A percentile compares a stretch with the other conserved stretches of the same genome.
Evolutionary conservation across 768 basidiomycete species (phyloP).

Genomic region (Tubosaeta sp.): DNA sequence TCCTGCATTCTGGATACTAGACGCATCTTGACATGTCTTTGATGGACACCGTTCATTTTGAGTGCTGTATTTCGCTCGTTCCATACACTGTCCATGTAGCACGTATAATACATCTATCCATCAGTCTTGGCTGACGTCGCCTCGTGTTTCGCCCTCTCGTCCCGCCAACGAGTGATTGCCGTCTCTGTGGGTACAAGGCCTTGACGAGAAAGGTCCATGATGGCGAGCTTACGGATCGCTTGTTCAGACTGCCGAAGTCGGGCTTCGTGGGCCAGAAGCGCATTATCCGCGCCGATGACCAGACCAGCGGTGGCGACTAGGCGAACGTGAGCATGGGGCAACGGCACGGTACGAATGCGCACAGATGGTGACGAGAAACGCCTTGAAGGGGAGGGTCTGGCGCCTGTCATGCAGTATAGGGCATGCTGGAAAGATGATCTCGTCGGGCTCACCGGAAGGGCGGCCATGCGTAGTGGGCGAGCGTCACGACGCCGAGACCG

Average conservation of each 20-base stretch:
- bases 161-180: conserved; percentile 79
- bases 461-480: conserved; percentile 72
- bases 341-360: conserved; percentile 21
- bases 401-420: conserved; percentile 40
- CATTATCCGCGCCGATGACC: conserved; percentile 71
- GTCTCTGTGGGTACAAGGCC: conserved; percentile 81
- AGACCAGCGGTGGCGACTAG: conserved; percentile 64
- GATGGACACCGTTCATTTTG: conserved; percentile 8
- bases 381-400: conserved; percentile 79
- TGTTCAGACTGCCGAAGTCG: conserved; percentile 64
- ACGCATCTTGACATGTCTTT: neutral
- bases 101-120: conserved; percentile 9
- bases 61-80: conserved; percentile 19
- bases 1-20: conserved; percentile 11
- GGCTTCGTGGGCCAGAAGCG: conserved; percentile 68
- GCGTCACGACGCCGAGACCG: conserved; percentile 55
- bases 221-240: conserved; percentile 64
- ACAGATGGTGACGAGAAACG: conserved; percentile 73
- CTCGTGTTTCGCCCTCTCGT: conserved; percentile 31
- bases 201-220: conserved; percentile 66
- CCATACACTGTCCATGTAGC: conserved; percentile 7
- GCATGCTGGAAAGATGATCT: neutral
- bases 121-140: conserved; percentile 4
- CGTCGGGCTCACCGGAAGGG: conserved; percentile 51
- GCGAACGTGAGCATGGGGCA: neutral